Evolutionary conservation across 805 yeast species (phyloP), one percentile per base, ranked within the genome.

Genomic region (Candida schatavii): DNA sequence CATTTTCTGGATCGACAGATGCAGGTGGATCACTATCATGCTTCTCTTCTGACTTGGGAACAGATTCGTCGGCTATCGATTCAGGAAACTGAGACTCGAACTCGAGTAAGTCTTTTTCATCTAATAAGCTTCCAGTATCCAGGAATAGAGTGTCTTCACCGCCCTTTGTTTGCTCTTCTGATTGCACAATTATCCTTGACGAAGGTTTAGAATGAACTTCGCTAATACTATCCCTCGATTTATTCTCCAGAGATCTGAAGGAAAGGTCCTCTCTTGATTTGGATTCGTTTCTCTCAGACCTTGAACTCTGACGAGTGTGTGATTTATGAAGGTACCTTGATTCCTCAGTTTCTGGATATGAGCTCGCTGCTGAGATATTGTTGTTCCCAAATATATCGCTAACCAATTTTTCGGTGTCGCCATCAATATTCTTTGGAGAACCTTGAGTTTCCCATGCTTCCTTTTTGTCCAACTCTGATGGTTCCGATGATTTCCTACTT

Each of bases 371-470:
- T 18, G 48, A 41, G 4, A 45, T 42, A 18, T 50, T 51, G 6
- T 55, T 50, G 6, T 55, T 50, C 0, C 62, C 60, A 45, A 70
- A 70, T n/a, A 70, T 68, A 48, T 67, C 73, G 40, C 68, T 72
- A 1, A 57, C 73, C 36, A 70, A 52, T 37, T 54, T 60, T 42
- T 59, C 69, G 3, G 74, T 68, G 27, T 61, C 54, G 19, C 49
- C 55, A 42, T 63, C 64, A 18, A 59, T 52, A 5, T 48, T 46
- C 5, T 11, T 31, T 0, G 49, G 30, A 40, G 54, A 25, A 47
- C 21, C 28, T 10, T 29, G 31, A 6, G n/a, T 54, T 39, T 65
- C 62, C 75, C 75, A 69, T 1, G 72, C 69, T 41, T 69, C 74
- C 27, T 56, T 60, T 37, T 46, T 54, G 25, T 59, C 62, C 28